Evolutionary conservation across 2,329 filamentous ascomycete genomes (phyloP).

Genomic region (Alternaria alternata): DNA sequence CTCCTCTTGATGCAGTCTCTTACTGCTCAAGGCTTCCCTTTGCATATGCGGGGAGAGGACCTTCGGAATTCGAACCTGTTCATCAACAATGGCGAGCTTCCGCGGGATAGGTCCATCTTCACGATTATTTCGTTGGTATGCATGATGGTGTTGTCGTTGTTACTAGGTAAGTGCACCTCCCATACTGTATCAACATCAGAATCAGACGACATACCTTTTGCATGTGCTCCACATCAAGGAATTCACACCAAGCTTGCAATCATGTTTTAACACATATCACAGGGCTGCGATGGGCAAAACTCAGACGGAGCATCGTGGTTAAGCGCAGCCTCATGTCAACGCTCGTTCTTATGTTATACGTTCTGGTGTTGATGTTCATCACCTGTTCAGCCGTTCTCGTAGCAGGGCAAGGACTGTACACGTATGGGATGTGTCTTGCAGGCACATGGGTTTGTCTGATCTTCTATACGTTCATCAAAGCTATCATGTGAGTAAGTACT

Average conservation of each 20-base stretch:
- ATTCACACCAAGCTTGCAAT: not conserved
- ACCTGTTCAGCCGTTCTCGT: slow-evolving; percentile 34
- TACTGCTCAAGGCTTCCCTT: not conserved
- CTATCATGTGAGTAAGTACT: slow-evolving; percentile 24
- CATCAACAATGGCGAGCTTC: slow-evolving; percentile 2
- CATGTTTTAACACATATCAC: not conserved
- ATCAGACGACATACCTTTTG: not conserved
- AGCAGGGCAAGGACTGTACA: slow-evolving; percentile 39
- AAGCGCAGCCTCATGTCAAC: slow-evolving; percentile 26
- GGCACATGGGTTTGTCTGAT: slow-evolving; percentile 50
- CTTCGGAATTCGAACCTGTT: not conserved
- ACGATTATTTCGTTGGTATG: slow-evolving; percentile 4
- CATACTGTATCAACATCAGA: not conserved
- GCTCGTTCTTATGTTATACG: slow-evolving; percentile 26
- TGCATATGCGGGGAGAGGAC: not conserved
- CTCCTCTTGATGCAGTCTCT: slow-evolving; percentile 4
- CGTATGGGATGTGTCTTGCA: slow-evolving; percentile 34
- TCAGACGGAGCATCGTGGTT: slow-evolving; percentile 1
- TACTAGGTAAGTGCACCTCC: slow-evolving; percentile 6
- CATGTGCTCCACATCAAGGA: not conserved
- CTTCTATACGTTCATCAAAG: slow-evolving; percentile 48
- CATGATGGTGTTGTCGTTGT: slow-evolving; percentile 9
- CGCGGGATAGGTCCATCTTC: slow-evolving; percentile 3
- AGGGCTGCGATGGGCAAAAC: slow-evolving; percentile 8
- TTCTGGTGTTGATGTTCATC: slow-evolving; percentile 29